Percentiles rank a stretch among this genome's conserved stretches.
Conservation (phyloP, 345 rosid genomes). For the Ailanthus altissimus region DNA sequence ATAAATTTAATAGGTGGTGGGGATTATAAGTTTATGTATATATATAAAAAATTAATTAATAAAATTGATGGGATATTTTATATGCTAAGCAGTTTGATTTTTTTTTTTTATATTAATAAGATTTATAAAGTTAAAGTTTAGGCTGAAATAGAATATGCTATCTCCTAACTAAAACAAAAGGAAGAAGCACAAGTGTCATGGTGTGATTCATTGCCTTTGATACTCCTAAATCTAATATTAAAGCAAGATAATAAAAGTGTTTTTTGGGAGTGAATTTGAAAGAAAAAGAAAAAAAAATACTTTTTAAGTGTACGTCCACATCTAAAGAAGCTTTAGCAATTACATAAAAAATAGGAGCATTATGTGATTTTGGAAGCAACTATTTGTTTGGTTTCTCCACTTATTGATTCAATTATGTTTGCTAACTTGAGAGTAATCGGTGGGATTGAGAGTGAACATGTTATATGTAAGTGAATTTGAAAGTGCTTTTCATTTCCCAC, state of each 20-base stretch:
- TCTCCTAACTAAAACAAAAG: background rate
- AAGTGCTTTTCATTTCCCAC: background rate
- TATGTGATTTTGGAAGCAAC: background rate
- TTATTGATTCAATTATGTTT: background rate
- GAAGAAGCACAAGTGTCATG: background rate
- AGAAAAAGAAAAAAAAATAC: background rate
- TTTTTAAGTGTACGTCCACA: background rate
- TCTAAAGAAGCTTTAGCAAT: background rate
- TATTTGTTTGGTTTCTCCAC: background rate
- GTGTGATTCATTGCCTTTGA: background rate
- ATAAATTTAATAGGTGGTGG: too few species aligned
- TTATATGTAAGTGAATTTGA: background rate
- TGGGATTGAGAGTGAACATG: too few species aligned
- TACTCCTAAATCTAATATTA: background rate
- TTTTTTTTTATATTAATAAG: too few species aligned
- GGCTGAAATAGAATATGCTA: background rate
- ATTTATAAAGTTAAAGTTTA: background rate
- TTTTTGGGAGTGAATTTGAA: background rate
- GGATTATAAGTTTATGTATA: too few species aligned
- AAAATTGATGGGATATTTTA: too few species aligned
- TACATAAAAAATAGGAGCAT: background rate
- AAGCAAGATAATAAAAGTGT: background rate
- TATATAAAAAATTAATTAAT: too few species aligned
- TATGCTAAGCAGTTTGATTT: too few species aligned
- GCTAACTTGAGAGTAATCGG: background rate